A percentile compares a stretch with the other conserved stretches of the same genome.
Evolutionary conservation across 352 stramenopile species (phyloP).

Genomic region (Phytophthora parvispora): DNA sequence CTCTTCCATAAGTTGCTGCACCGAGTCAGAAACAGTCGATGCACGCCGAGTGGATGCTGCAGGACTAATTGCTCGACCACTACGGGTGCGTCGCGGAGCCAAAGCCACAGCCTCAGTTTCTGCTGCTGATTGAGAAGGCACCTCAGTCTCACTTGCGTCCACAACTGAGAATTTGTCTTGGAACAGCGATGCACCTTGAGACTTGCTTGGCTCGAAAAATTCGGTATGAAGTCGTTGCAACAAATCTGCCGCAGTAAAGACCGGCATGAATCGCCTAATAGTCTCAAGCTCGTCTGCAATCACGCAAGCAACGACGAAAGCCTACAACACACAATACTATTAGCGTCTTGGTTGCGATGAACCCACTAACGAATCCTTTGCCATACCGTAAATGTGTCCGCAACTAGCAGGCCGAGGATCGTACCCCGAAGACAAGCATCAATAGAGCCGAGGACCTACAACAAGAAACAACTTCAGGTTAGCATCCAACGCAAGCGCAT

Average conservation of each 20-base stretch:
- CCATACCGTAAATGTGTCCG: slow-evolving; percentile 85
- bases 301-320: slow-evolving; percentile 89
- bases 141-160: slow-evolving; percentile 18
- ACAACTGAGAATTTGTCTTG: slow-evolving; percentile 75
- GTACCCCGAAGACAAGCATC: slow-evolving; percentile 86
- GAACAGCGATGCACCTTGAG: slow-evolving; percentile 68
- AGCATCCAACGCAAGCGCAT: not conserved
- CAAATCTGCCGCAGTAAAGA: slow-evolving; percentile 84
- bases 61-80: slow-evolving; percentile 39
- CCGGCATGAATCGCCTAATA: slow-evolving; percentile 83
- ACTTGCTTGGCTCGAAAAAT: slow-evolving; percentile 78
- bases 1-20: slow-evolving; percentile 46
- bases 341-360: not conserved
- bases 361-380: not conserved
- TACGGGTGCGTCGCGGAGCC: slow-evolving; percentile 42
- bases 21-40: slow-evolving; percentile 16
- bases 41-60: slow-evolving; percentile 5
- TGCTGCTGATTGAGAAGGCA: slow-evolving; percentile 1
- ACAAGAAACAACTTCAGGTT: not conserved
- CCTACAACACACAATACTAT: slow-evolving; percentile 36
- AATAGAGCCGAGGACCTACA: slow-evolving; percentile 82
- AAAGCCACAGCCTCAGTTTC: slow-evolving; percentile 10
- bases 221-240: slow-evolving; percentile 80
- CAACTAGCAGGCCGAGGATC: slow-evolving; percentile 85
- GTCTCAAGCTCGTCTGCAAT: slow-evolving; percentile 72